phyloP scores from a whole-genome alignment of 2,329 filamentous ascomycete species.

The Epichloe sylvatica region DNA sequence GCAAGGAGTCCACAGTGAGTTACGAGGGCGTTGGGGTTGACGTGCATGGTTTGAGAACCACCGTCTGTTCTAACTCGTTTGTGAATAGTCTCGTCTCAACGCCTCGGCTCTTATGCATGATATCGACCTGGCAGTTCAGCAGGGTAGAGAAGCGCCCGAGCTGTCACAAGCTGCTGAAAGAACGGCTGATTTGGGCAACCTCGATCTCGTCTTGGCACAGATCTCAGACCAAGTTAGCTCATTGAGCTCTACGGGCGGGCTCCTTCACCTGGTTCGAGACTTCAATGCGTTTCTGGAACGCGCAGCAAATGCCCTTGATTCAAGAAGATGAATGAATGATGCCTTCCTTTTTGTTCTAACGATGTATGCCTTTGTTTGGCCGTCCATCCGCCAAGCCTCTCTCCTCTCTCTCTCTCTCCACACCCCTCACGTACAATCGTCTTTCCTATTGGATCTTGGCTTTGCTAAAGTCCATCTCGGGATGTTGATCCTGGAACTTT shows the following conservation, averaged over 20 bases:
- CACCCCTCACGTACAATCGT: not conserved
- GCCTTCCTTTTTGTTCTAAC: not conserved
- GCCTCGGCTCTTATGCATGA: constrained; percentile 48
- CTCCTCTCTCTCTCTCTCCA: not conserved
- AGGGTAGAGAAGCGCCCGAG: constrained; percentile 34
- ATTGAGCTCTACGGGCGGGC: constrained; percentile 33
- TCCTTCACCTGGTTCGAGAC: constrained; percentile 41
- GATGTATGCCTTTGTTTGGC: not conserved
- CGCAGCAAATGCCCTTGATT: constrained; percentile 41
- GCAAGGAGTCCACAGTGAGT: constrained; percentile 36
- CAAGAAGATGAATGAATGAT: constrained; percentile 18
- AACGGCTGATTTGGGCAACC: constrained; percentile 37
- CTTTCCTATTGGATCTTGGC: constrained; percentile 45
- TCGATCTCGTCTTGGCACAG: constrained; percentile 42
- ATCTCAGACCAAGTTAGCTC: constrained; percentile 40
- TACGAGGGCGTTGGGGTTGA: not conserved
- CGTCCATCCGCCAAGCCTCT: not conserved
- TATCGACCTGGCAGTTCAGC: constrained; percentile 43
- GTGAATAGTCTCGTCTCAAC: constrained; percentile 29
- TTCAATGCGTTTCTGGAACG: constrained; percentile 53
- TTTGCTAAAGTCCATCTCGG: constrained; percentile 60
- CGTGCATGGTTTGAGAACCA: not conserved
- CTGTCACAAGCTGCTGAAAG: constrained; percentile 32
- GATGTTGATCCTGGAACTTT: constrained; percentile 75
- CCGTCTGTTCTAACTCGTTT: not conserved